Percentiles rank a stretch among this genome's conserved stretches.
Evolutionary conservation across 1,284 basidiomycete species (phyloP).

Genomic region (Pseudozyma sp.): DNA sequence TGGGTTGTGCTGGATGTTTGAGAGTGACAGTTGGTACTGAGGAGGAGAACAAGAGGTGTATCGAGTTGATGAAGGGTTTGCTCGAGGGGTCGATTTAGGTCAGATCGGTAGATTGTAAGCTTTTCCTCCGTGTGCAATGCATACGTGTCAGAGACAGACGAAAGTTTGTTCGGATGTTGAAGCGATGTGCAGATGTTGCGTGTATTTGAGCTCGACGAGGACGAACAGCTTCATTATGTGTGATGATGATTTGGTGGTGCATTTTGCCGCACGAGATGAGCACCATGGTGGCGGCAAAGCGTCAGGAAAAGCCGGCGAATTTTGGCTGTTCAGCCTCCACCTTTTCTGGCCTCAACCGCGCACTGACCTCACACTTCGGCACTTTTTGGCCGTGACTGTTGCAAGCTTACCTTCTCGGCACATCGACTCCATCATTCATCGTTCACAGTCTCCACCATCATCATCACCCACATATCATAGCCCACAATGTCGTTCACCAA

Average conservation of each 20-base stretch:
- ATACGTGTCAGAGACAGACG: not conserved
- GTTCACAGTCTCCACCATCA: not conserved
- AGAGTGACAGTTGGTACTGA: conserved; percentile 89
- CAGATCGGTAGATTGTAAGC: not conserved
- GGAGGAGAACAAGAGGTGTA: conserved; percentile 74
- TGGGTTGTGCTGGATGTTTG: conserved; percentile 87
- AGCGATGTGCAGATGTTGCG: no score
- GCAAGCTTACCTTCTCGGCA: not conserved
- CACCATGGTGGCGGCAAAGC: not conserved
- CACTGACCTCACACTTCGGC: conserved; percentile 26
- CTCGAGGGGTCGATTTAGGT: conserved; percentile 34
- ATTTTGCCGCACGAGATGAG: conserved; percentile 27
- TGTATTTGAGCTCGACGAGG: no score
- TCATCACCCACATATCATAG: not conserved
- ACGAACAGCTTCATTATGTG: no score
- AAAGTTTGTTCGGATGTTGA: no score
- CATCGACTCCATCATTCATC: not conserved
- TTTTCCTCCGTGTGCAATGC: not conserved
- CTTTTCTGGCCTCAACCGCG: conserved; percentile 1
- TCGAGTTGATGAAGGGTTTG: conserved; percentile 57
- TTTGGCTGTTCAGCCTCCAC: conserved; percentile 13
- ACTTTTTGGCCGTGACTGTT: not conserved
- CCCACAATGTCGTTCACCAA: conserved; percentile 40
- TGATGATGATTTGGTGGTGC: not conserved
- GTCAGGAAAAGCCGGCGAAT: conserved; percentile 24